Base-by-base conservation (phyloP, 1,284 basidiomycete genomes). In the Ustilago trichophora region DNA sequence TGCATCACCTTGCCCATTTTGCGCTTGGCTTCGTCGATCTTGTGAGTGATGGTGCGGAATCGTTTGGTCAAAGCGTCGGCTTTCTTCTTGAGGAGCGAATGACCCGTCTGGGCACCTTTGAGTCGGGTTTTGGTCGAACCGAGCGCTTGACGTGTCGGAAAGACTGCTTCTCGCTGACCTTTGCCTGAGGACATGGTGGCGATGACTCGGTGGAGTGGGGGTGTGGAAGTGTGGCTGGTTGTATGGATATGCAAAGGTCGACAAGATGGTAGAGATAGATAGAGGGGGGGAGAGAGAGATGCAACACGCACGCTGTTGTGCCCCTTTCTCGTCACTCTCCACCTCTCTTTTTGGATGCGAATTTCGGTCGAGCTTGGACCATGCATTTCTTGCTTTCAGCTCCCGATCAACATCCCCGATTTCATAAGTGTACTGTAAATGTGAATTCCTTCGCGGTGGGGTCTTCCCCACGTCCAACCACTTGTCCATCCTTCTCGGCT, bases 1-100 rank as follows among this genome's bases (percentile, higher is more conserved):
- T 98, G 96, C 89, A 99, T 96, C 25, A 98, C 94, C 68, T 90
- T 87, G 33, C 96, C 96, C 96, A 98, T 98, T 85, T 98, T 93
- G 59, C 93, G 88, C 83, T 99, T 99, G 15, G 96, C 95, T 85
- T 98, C 96, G 80, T 98, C 94, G 36, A 84, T 84, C 75, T 84
- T 84, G 49, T 72, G 72, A 2, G 83, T 83, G 69, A 84, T 84
- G 38, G 76, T 82, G 59, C 93, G 86, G 84, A 98, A 98, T 71
- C 93, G 87, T 41, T 92, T 94, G 26, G 91, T 94, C 64, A 97
- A 85, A 33, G 94, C 94, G 86, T 98, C 94, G 49, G 93, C 89
- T 84, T 98, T 98, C 87, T 96, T 96, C 40, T 95, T 95, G 34
- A 98, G 87, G 15, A 98, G 85, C 0, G 93, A 97, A 83, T 98